A percentile compares a stretch with the other conserved stretches of the same genome.
Evolutionary conservation across 2,329 filamentous ascomycete species (phyloP).

Genomic region (Epichloe scottii): DNA sequence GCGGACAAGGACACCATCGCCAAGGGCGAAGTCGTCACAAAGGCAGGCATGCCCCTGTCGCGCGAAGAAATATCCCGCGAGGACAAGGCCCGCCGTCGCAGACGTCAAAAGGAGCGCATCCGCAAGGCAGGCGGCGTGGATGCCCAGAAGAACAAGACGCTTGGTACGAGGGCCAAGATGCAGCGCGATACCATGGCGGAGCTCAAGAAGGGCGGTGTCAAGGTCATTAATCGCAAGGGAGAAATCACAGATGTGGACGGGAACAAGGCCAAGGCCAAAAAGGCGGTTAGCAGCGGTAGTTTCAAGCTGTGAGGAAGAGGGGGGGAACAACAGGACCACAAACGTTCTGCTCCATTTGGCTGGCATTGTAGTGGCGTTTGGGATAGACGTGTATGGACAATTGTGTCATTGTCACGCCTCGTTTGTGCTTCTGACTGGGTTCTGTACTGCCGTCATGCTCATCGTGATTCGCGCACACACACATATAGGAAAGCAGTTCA

Average conservation of each 20-base stretch:
- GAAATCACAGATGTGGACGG: conserved; percentile 75
- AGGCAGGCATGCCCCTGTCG: conserved; percentile 64
- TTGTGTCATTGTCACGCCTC: too few relatives aligned
- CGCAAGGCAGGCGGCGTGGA: conserved; percentile 48
- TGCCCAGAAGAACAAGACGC: conserved; percentile 16
- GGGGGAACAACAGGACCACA: neutral
- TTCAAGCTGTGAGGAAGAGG: conserved; percentile 43
- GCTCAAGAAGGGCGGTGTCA: conserved; percentile 76
- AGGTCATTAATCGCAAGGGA: conserved; percentile 83
- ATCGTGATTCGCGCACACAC: too few relatives aligned
- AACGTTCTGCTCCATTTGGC: too few relatives aligned
- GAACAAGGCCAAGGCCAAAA: conserved; percentile 50
- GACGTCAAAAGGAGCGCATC: conserved; percentile 76
- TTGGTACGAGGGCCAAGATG: conserved; percentile 43
- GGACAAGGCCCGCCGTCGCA: conserved; percentile 63
- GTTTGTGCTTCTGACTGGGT: too few relatives aligned
- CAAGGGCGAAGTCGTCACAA: conserved; percentile 62
- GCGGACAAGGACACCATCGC: conserved; percentile 52
- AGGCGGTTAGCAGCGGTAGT: conserved; percentile 39
- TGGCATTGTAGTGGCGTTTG: too few relatives aligned
- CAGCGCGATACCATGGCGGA: conserved; percentile 44
- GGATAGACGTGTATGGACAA: too few relatives aligned
- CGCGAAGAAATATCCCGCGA: conserved; percentile 81
- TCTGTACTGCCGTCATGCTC: too few relatives aligned
- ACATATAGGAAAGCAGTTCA: too few relatives aligned